Base-by-base conservation (phyloP, 1,284 basidiomycete genomes). In the Malassezia sp. region DNA sequence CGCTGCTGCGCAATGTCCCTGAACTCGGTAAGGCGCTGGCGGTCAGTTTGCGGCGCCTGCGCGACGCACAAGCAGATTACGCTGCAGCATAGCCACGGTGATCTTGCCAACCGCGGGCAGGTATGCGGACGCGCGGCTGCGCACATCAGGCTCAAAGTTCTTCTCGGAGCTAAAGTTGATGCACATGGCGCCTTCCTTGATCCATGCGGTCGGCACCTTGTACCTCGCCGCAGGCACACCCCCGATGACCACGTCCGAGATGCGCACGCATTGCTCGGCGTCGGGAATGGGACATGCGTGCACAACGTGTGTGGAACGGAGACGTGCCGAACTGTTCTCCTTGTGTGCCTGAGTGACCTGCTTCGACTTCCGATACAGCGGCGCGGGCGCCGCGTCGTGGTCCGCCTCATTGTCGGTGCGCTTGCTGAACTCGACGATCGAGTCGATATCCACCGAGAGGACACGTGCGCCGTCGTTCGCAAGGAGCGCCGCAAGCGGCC, bases 391-490 rank as follows among this genome's bases (percentile, higher is more conserved):
- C 38, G 18, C 18, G 10, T 49, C 42, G 7, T 53, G 30, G 22
- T 49, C 47, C 8, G 42, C 40, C 7, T 33, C 24, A 11, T 32
- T 17, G 15, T 38, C 35, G 18, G 49, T 53, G 27, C 71, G 59
- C 44, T 71, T 67, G 53, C 60, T 72, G 57, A 73, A 73, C 53
- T 73, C 85, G 73, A 89, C 85, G 42, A 85, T 83, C 20, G 84
- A 85, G 71, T 90, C 87, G 49, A 96, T 84, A 71, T 97, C 91
- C 18, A 86, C 85, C 8, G 85, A 89, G 67, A 91, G 84, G 2
- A 96, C 91, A 9, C 87, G 79, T 3, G 90, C 90, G 29, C 91
- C 91, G 66, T 96, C 91, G 69, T 96, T 96, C 11, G 89, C 80
- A 33, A 96, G 78, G 39, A 96, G 75, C 4, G 90, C 91, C 0